phyloP scores from a whole-genome alignment of 2,329 filamentous ascomycete genomes.

The Calonectria fujianensis region DNA sequence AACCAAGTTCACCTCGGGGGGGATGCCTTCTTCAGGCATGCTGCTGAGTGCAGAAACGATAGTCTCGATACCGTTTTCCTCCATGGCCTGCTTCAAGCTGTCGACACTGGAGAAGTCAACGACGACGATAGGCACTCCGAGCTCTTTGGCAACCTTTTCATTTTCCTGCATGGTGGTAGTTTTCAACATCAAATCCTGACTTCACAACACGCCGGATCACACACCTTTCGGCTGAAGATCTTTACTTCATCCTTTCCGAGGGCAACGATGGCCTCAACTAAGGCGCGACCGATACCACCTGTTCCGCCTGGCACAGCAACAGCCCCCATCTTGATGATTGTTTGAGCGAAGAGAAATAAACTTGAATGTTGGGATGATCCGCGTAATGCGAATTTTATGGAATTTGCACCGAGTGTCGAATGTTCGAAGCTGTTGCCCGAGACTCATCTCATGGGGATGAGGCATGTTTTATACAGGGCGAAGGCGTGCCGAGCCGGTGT shows the following conservation, averaged over 20 bases:
- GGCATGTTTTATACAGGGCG: background rate
- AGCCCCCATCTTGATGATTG: background rate
- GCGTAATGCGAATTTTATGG: background rate
- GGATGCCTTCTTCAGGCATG: background rate
- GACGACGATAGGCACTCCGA: background rate
- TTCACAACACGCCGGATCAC: background rate
- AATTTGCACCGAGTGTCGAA: background rate
- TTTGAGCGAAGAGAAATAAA: background rate
- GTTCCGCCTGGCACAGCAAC: background rate
- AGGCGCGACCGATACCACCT: constrained; percentile 12
- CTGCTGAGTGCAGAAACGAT: constrained; percentile 24
- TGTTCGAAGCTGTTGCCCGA: background rate
- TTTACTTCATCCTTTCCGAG: constrained; percentile 25
- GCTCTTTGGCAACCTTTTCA: background rate
- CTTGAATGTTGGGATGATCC: background rate
- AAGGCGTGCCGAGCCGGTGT: background rate
- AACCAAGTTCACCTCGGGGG: constrained; percentile 10
- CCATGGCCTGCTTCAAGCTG: background rate
- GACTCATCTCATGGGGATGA: background rate
- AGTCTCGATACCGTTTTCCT: constrained; percentile 13
- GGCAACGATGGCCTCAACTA: constrained; percentile 24
- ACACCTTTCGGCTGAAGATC: constrained; percentile 26
- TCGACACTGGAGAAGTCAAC: constrained; percentile 19
- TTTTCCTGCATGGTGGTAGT: background rate
- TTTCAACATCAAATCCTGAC: background rate